phyloP scores from a whole-genome alignment of 164 flowering plant species.

The Liquidambar formosana region DNA sequence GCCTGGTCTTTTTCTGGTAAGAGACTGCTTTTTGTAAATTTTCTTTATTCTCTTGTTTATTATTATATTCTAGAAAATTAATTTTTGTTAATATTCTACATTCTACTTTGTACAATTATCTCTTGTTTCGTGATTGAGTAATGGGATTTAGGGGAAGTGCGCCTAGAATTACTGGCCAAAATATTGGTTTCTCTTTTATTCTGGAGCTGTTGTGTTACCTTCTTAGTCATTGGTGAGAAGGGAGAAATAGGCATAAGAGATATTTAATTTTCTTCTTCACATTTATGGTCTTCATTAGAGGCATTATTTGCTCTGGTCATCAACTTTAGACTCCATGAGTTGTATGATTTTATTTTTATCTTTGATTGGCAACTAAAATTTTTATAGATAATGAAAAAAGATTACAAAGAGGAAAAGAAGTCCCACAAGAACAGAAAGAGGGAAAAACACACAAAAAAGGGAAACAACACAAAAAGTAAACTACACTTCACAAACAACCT shows the following conservation, averaged over 20 bases:
- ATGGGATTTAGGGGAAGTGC: not conserved
- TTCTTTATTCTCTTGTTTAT: not conserved
- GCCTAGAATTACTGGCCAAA: not conserved
- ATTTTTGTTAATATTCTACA: not conserved
- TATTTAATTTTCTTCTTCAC: not conserved
- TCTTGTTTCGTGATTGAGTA: not conserved
- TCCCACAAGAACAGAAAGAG: too few relatives aligned
- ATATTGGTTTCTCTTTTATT: not conserved
- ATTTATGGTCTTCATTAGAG: too few relatives aligned
- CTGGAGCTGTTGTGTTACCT: not conserved
- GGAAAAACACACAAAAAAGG: too few relatives aligned
- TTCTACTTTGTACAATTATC: not conserved
- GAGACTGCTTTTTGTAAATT: slow-evolving; percentile 15
- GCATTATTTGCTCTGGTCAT: too few relatives aligned
- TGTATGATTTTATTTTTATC: too few relatives aligned
- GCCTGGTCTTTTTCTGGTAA: slow-evolving; percentile 88
- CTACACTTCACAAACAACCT: too few relatives aligned
- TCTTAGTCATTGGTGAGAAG: not conserved
- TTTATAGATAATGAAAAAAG: too few relatives aligned
- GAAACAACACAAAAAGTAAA: too few relatives aligned
- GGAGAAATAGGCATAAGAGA: not conserved
- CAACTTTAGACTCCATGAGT: too few relatives aligned
- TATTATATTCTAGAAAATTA: slow-evolving; percentile 4
- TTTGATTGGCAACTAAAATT: too few relatives aligned
- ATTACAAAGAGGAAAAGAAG: too few relatives aligned